Evolutionary conservation across 2,329 filamentous ascomycete species (phyloP).

Genomic region (Sclerotinia nivalis): DNA sequence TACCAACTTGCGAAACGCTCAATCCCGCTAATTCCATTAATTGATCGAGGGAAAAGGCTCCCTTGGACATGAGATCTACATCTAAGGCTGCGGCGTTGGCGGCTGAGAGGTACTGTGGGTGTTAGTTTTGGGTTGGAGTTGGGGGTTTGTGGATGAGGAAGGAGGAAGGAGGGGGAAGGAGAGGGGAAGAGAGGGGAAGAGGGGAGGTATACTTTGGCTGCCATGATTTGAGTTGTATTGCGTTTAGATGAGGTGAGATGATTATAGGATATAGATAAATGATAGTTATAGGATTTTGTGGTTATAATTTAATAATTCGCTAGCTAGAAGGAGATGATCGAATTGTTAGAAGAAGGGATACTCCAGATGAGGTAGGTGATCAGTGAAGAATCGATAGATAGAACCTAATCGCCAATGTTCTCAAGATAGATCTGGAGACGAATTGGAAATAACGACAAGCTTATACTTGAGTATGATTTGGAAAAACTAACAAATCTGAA

Average conservation of each 20-base stretch:
- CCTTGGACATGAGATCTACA: constrained; percentile 86
- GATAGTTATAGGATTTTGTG: neutral
- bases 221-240: neutral
- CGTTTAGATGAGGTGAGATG: neutral
- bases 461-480: neutral
- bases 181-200: too few species aligned
- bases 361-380: neutral
- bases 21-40: constrained; percentile 96
- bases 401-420: too few species aligned
- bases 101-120: constrained; percentile 72
- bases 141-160: too few species aligned
- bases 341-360: too few species aligned
- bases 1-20: constrained; percentile 87
- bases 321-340: too few species aligned
- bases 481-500: too few species aligned
- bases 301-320: neutral
- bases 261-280: neutral
- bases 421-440: too few species aligned
- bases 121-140: neutral
- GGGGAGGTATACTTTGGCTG: neutral
- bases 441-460: neutral
- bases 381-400: neutral
- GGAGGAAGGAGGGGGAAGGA: neutral
- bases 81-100: constrained; percentile 88
- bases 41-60: constrained; percentile 91